A percentile compares a stretch with the other conserved stretches of the same genome.
These are phyloP conservation scores for Globisporangium radiosum DNA, from an alignment of 352 stramenopile genomes.

Conservation along the genomic window DNA sequence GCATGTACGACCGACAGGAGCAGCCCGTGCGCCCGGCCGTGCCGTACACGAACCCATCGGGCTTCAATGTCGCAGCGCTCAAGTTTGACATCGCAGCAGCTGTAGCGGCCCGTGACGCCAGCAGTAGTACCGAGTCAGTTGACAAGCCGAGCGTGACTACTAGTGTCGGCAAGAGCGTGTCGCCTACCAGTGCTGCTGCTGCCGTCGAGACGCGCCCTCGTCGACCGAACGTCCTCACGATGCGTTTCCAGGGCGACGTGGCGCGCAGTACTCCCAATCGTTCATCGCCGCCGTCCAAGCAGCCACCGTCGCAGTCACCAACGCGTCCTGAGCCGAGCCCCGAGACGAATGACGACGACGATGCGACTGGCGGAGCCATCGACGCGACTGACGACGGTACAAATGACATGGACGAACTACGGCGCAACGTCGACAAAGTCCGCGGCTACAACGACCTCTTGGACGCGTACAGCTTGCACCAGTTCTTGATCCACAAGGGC, in stretches of 20 bases:
- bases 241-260: conserved; percentile 20
- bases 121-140: neutral
- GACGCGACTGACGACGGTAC: conserved; percentile 18
- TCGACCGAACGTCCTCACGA: conserved; percentile 19
- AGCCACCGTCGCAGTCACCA: conserved; percentile 9
- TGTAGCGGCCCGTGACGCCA: conserved; percentile 2
- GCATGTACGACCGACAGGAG: conserved; percentile 55
- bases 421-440: conserved; percentile 72
- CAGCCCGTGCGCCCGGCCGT: conserved; percentile 28
- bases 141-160: no score
- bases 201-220: conserved; percentile 2
- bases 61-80: conserved; percentile 69
- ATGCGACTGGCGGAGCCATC: conserved; percentile 14
- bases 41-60: conserved; percentile 54
- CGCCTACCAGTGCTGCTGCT: neutral
- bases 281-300: neutral
- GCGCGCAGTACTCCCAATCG: neutral
- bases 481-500: conserved; percentile 89
- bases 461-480: conserved; percentile 76
- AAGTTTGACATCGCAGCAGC: conserved; percentile 61
- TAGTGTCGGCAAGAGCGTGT: no score
- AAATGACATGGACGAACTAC: conserved; percentile 58
- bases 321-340: conserved; percentile 7
- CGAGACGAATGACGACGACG: conserved; percentile 17
- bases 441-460: conserved; percentile 76